Evolutionary conservation across 352 stramenopile genomes (phyloP).

Genomic region (Phytopythium litorale): DNA sequence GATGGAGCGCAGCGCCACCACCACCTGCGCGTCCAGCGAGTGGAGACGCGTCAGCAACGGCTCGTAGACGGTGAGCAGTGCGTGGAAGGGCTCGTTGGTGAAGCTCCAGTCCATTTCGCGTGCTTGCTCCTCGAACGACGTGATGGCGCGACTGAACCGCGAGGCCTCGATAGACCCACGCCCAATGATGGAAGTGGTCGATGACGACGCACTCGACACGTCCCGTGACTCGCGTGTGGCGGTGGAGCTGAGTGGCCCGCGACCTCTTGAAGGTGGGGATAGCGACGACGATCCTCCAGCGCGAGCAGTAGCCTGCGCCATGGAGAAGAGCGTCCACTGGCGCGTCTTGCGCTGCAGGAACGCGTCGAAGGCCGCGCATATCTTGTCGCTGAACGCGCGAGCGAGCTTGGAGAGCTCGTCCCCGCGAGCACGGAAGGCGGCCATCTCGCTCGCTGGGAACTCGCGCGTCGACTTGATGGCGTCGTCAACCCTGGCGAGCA

Average conservation of each 20-base stretch:
- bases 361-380: slow-evolving; percentile 43
- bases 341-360: slow-evolving; percentile 52
- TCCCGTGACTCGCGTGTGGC: slow-evolving; percentile 27
- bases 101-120: slow-evolving; percentile 68
- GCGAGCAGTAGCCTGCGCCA: slow-evolving; percentile 3
- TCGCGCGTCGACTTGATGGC: slow-evolving; percentile 54
- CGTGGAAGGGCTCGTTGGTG: slow-evolving; percentile 56
- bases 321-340: slow-evolving; percentile 27
- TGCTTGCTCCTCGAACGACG: slow-evolving; percentile 30
- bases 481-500: slow-evolving; percentile 37
- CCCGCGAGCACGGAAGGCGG: slow-evolving; percentile 43
- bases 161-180: slow-evolving; percentile 17
- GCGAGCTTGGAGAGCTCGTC: slow-evolving; percentile 51
- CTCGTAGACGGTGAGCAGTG: slow-evolving; percentile 38
- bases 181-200: slow-evolving; percentile 10
- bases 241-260: slow-evolving; percentile 5
- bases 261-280: slow-evolving; percentile 4
- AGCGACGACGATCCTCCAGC: neutral
- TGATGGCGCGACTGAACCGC: slow-evolving; percentile 27
- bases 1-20: slow-evolving; percentile 29
- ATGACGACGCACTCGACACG: slow-evolving; percentile 15
- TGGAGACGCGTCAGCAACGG: slow-evolving; percentile 32
- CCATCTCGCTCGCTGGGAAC: slow-evolving; percentile 67
- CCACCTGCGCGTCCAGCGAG: slow-evolving; percentile 34
- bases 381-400: slow-evolving; percentile 45